These are phyloP conservation scores for Fusarium coffeatum DNA, from an alignment of 2,329 filamentous ascomycete species.

Conservation along the genomic window DNA sequence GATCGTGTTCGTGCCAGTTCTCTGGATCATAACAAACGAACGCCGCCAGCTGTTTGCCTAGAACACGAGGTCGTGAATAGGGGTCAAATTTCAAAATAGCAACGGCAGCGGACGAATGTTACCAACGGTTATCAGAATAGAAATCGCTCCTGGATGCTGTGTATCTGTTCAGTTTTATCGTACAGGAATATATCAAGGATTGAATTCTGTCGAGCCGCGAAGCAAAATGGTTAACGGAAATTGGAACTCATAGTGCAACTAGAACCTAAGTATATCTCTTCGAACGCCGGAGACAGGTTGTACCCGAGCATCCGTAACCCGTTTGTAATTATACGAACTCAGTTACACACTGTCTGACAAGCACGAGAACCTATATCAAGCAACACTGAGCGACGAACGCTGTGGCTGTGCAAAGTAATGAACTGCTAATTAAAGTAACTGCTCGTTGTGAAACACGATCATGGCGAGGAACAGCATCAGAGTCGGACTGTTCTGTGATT, in stretches of 20 bases:
- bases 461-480: neutral
- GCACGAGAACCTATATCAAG: neutral
- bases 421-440: neutral
- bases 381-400: neutral
- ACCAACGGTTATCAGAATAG: neutral
- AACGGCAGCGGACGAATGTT: neutral
- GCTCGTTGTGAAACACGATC: fast-evolving
- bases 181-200: neutral
- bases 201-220: no score
- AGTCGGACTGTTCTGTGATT: no score
- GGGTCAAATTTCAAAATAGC: neutral
- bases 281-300: no score
- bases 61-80: fast-evolving
- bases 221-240: no score
- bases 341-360: neutral
- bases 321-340: neutral
- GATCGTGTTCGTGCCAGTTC: neutral
- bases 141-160: neutral
- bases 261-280: no score
- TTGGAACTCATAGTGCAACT: no score
- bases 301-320: no score
- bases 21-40: neutral
- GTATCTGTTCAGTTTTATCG: no score
- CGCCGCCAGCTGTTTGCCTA: neutral
- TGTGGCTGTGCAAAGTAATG: neutral